Evolutionary conservation across 345 rosid species (phyloP), one percentile per base, ranked within the genome.

Genomic region (Laguncularia racemosa): DNA sequence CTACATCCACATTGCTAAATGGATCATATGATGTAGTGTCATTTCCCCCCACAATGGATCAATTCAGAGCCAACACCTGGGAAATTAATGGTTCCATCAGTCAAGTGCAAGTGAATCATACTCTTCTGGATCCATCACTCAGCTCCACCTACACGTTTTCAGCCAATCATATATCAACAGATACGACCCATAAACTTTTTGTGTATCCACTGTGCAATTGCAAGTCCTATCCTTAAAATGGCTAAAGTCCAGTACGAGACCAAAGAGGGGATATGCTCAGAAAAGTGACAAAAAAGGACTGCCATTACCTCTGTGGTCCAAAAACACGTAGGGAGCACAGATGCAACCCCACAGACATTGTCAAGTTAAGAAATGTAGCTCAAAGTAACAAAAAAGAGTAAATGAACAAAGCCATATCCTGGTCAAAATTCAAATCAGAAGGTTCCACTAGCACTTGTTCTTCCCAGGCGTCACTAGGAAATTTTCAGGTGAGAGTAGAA

Each of bases 71-170:
- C 13, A 1, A 54, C 57, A n/a, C 14, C 57, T 12, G 2, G 58
- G 46, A 20, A 5, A 16, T 38, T 20, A 26, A 2, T n/a, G 17
- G 58, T 55, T 55, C 40, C 40, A 33, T 6, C 11, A 6, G 7
- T 33, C 28, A 23, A 23, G 28, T 23, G 28, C 28, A 23, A 23
- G 40, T 33, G 40, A 33, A 33, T 33, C 11, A 33, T 33, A 33
- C 40, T 33, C 40, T 33, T 33, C 40, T 33, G 16, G 18, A 47
- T 14, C 50, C 52, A 18, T 13, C 53, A 23, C 13, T 28, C 61
- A 14, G 56, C 14, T 63, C 65, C 55, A 59, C 64, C 62, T 62
- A 14, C 56, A 11, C 14, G 26, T 1, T 52, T 58, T 65, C 54
- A 52, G 52, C 51, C 18, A 46, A 48, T 20, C 46, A n/a, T 51